Evolutionary conservation across 2,329 filamentous ascomycete species (phyloP), one percentile per base, ranked within the genome.

Genomic region (Penicillium sp.): DNA sequence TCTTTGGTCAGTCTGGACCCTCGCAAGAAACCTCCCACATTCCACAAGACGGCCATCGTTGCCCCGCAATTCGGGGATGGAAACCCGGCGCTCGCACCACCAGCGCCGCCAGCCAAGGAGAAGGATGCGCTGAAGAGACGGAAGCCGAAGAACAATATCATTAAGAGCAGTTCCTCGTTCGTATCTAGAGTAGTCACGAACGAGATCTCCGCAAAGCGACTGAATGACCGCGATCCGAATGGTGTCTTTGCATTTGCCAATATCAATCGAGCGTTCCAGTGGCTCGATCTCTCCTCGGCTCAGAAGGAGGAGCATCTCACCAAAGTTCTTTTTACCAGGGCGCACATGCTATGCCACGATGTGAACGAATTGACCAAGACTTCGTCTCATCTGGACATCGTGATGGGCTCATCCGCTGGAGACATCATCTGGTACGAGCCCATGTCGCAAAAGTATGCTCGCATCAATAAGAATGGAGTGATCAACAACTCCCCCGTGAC

Each of bases 351-450:
- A 35, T 96, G 90, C 59, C 93, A 98, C 65, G 91, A 97, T 67
- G 82, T 95, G 34, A 97, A 98, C 64, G 73, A 80, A 35, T 65
- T 87, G 44, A 96, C 90, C 9, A 95, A 91, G 69, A 84, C 81
- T 41, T 65, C 79, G 3, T 82, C 78, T 4, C 91, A 97, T 63
- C 77, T 98, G 34, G 93, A 98, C 65, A 77, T 98, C 16, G 83
- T 95, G 47, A 87, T 98, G 82, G 93, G 93, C 1, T 97, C 95
- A 62, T 96, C 91, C 6, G 94, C 90, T 0, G 89, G 90, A 31
- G 93, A 98, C 67, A 89, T 98, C 39, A 91, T 98, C 52, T 98
- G 93, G 93, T 97, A 93, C 75, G 93, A 98, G 69, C 90, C 93
- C 9, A 87, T 96, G 61, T 91, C 89, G 31, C 91, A 97, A 61